These are phyloP conservation scores for Spiraea crenata DNA, from an alignment of 331 rosid species.

Conservation along the genomic window DNA sequence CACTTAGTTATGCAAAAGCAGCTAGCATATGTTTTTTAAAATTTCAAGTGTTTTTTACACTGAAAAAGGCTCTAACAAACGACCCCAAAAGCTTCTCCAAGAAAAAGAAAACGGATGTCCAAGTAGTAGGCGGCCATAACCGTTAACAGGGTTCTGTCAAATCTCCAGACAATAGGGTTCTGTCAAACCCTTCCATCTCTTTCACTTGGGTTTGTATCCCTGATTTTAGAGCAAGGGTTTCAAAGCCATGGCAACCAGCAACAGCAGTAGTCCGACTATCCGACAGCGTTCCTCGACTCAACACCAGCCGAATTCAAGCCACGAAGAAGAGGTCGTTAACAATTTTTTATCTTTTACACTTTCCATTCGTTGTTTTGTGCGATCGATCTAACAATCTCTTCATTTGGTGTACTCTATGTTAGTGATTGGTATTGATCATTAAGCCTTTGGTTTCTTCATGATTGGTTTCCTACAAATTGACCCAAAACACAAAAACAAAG, in stretches of 20 bases:
- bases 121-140: too few relatives aligned
- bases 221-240: neutral
- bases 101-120: too few relatives aligned
- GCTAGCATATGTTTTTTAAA: too few relatives aligned
- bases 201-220: too few relatives aligned
- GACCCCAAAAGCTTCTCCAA: too few relatives aligned
- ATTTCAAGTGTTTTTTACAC: too few relatives aligned
- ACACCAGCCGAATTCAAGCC: neutral
- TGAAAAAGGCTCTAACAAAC: too few relatives aligned
- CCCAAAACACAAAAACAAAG: neutral
- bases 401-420: neutral
- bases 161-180: neutral
- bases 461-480: neutral
- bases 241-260: neutral
- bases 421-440: neutral
- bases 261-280: neutral
- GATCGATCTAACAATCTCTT: neutral
- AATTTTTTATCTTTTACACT: neutral
- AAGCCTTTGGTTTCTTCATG: neutral
- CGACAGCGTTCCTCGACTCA: neutral
- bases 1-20: too few relatives aligned
- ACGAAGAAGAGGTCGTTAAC: slow-evolving; percentile 1
- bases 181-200: neutral
- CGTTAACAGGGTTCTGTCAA: neutral
- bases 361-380: neutral